Evolutionary conservation across 306 rosid species (phyloP).

Genomic region (Urtica urens): DNA sequence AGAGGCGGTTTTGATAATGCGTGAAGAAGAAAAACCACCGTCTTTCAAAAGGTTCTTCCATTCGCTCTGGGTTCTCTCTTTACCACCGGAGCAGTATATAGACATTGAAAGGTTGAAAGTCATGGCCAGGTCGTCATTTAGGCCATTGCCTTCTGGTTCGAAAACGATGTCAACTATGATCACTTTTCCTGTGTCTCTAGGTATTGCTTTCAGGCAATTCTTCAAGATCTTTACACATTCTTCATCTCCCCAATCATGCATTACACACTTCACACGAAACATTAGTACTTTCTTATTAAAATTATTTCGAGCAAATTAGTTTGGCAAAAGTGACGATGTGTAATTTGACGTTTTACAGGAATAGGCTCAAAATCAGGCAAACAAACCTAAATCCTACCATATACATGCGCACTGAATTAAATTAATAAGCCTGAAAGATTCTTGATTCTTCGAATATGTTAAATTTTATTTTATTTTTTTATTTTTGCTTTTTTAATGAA

Average conservation of each 20-base stretch:
- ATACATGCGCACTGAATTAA: no score
- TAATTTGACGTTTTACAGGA: no score
- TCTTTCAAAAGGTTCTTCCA: constrained; percentile 16
- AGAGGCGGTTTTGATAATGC: constrained; percentile 19
- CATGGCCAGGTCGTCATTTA: constrained; percentile 8
- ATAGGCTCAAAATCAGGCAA: no score
- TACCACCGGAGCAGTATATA: constrained; percentile 15
- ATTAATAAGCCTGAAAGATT: no score
- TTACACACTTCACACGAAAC: constrained; percentile 33
- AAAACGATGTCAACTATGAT: constrained; percentile 15
- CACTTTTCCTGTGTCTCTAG: constrained; percentile 11
- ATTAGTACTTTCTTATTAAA: background rate
- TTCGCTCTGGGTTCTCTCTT: constrained; percentile 23
- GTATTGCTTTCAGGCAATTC: constrained; percentile 17
- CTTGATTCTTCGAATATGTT: no score
- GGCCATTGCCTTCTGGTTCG: constrained; percentile 14
- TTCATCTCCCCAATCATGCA: constrained; percentile 56
- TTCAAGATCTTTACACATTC: constrained; percentile 19
- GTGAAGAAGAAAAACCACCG: constrained; percentile 20
- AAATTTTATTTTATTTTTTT: no score
- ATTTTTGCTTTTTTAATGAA: no score
- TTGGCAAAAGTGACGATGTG: no score
- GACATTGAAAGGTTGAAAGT: constrained; percentile 15
- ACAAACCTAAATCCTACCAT: no score
- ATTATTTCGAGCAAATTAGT: no score